Evolutionary conservation across 1,139 yeast genomes (phyloP), one percentile per base, ranked within the genome.

Genomic region (Casaregolazyma suthepensis): DNA sequence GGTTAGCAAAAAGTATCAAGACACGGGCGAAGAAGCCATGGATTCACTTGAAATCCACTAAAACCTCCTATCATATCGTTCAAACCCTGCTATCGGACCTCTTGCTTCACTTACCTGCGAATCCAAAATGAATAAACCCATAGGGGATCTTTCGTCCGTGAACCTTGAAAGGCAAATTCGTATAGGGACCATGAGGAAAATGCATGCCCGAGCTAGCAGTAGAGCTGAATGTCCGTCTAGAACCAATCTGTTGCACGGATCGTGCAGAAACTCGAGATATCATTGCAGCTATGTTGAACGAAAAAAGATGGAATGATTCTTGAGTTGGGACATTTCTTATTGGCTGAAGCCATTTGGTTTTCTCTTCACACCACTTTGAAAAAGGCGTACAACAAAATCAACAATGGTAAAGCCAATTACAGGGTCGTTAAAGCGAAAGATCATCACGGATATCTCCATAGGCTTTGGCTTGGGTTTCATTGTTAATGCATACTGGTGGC

Each of bases 91-190:
- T n/a, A n/a, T n/a, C n/a, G n/a, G n/a, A n/a, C n/a, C 12, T 10
- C 20, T 10, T n/a, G 4, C 19, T 15, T 18, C 22, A 71, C 75
- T 51, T 69, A 70, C 90, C 83, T 68, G 88, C 80, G 75, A 82
- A 83, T 54, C 91, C 83, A 79, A 87, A 85, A 78, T 85, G 96
- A 62, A 84, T 78, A 52, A 88, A 75, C 64, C 83, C 85, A 71
- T 81, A 89, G 61, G 98, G 98, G 61, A 91, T 79, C 77, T 83
- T 87, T 81, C 96, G 88, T 80, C 83, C 78, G 79, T 88, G 89
- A 61, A 93, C 94, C 78, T 83, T 82, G 83, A 91, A 93, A 61
- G 99, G 99, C 62, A 93, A 69, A 81, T 93, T 93, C 68, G 86
- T 78, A 84, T 93, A 91, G 52, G 84, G 83, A 66, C 98, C 98